phyloP scores from a whole-genome alignment of 1,139 yeast genomes.

The Meyerozyma elateridarum region DNA sequence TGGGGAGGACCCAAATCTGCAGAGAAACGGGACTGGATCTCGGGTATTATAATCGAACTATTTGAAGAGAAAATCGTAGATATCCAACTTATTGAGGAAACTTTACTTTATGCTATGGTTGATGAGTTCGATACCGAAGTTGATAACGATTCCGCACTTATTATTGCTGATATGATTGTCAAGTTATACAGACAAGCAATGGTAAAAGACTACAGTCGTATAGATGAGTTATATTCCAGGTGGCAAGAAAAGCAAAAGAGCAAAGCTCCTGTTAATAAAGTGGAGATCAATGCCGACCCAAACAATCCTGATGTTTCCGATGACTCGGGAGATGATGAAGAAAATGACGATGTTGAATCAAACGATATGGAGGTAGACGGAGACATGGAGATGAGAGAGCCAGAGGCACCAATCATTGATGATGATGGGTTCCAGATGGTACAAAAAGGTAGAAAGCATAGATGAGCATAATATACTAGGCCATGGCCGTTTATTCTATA shows the following conservation, averaged over 20 bases:
- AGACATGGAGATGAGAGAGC: slow-evolving; percentile 37
- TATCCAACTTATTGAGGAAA: slow-evolving; percentile 74
- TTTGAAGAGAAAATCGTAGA: slow-evolving; percentile 69
- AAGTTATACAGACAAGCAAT: slow-evolving; percentile 63
- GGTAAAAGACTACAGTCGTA: slow-evolving; percentile 43
- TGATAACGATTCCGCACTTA: slow-evolving; percentile 84
- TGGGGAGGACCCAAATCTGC: slow-evolving; percentile 96
- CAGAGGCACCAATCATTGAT: slow-evolving; percentile 65
- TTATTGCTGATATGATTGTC: slow-evolving; percentile 64
- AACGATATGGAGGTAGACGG: slow-evolving; percentile 16
- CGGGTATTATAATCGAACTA: slow-evolving; percentile 75
- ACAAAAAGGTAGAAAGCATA: slow-evolving; percentile 50
- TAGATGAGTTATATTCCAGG: slow-evolving; percentile 55
- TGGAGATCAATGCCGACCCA: slow-evolving; percentile 51
- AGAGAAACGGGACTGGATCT: slow-evolving; percentile 94
- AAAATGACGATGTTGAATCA: slow-evolving; percentile 33
- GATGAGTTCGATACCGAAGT: slow-evolving; percentile 89
- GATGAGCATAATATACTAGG: too few relatives aligned
- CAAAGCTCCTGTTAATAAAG: slow-evolving; percentile 23
- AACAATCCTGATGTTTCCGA: slow-evolving; percentile 52
- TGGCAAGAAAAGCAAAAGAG: slow-evolving; percentile 53
- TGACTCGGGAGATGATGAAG: slow-evolving; percentile 43
- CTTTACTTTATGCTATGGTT: slow-evolving; percentile 81
- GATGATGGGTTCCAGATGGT: slow-evolving; percentile 94
- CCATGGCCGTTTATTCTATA: too few relatives aligned